Base-by-base conservation (phyloP, 2,329 filamentous ascomycete species). In the Fusarium tupiense region DNA sequence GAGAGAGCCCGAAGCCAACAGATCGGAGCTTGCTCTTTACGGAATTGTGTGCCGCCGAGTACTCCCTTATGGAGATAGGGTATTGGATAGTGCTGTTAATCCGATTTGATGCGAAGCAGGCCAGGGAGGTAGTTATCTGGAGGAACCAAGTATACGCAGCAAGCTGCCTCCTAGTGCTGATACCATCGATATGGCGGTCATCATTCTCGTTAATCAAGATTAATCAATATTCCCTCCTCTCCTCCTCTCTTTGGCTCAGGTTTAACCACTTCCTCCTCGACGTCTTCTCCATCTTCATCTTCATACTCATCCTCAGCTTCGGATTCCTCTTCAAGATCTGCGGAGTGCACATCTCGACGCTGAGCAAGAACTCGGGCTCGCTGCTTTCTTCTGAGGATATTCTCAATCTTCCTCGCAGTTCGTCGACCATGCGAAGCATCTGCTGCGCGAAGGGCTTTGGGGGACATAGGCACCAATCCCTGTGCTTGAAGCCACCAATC, bases 401-500 rank as follows among this genome's bases (percentile, higher is more conserved):
- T 22, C 20, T 33, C 43, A 31, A 22, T 26, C 35, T 61, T 76
- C 57, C 31, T 70, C 6, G 50, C 41, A 33, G 52, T 29, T 50
- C 62, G 72, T 26, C 61, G 67, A 26, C 40, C 41, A 22, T 67
- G 43, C 6, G 41, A 29, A n/a, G 57, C 35, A 49, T 61, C 67
- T 3, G 38, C 58, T 22, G 43, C 49, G 14, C 61, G 61, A 47
- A 62, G 54, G n/a, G 52, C 35, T 24, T 50, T 61, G 20, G 50
- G 46, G 5, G 69, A 59, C 56, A 77, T 72, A 14, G 73, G 66
- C 31, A 72, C 67, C 61, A 66, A 41, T 16, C 73, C 73, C n/a
- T 65, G 59, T 8, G 75, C 61, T 38, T 77, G 68, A 8, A 76
- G 72, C 78, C 80, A 88, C 87, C 87, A 89, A 3, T 68, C 68